A percentile compares a stretch with the other conserved stretches of the same genome.
phyloP scores from a whole-genome alignment of 2,329 filamentous ascomycete species.

The Paecilomyces dactylethromorphus region DNA sequence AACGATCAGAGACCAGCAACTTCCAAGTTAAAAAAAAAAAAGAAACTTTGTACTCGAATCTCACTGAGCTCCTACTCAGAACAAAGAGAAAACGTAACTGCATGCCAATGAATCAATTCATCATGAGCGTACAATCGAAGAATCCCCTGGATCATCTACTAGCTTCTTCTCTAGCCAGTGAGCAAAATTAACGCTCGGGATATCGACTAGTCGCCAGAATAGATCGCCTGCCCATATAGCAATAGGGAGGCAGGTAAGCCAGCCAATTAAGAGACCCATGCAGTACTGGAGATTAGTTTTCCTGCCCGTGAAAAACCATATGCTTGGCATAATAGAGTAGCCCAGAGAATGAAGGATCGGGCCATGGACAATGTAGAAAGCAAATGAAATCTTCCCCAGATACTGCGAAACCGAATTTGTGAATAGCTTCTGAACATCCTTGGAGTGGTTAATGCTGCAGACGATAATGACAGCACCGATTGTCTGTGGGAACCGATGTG shows the following conservation, averaged over 20 bases:
- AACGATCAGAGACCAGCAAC: background rate
- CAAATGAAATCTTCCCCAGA: constrained; percentile 42
- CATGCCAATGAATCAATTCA: background rate
- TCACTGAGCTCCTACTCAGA: background rate
- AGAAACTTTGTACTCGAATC: background rate
- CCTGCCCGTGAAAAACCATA: constrained; percentile 34
- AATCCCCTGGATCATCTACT: background rate
- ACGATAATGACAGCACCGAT: constrained; percentile 38
- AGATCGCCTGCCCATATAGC: constrained; percentile 53
- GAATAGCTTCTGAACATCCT: constrained; percentile 35
- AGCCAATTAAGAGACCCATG: constrained; percentile 33
- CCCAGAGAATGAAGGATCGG: constrained; percentile 38
- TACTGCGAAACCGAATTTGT: constrained; percentile 37
- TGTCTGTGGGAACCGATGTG: constrained; percentile 39
- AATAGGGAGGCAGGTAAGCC: constrained; percentile 31
- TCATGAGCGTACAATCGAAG: background rate
- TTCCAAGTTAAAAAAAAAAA: background rate
- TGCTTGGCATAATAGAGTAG: constrained; percentile 37
- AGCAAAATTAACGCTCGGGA: constrained; percentile 44
- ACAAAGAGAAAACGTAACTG: background rate
- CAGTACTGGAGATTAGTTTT: constrained; percentile 33
- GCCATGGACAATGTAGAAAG: constrained; percentile 43
- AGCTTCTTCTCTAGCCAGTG: constrained; percentile 40
- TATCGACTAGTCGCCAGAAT: constrained; percentile 54
- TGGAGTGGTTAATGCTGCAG: constrained; percentile 35